Evolutionary conservation across 805 yeast genomes (phyloP).

Genomic region (Myxozyma melibiosi): DNA sequence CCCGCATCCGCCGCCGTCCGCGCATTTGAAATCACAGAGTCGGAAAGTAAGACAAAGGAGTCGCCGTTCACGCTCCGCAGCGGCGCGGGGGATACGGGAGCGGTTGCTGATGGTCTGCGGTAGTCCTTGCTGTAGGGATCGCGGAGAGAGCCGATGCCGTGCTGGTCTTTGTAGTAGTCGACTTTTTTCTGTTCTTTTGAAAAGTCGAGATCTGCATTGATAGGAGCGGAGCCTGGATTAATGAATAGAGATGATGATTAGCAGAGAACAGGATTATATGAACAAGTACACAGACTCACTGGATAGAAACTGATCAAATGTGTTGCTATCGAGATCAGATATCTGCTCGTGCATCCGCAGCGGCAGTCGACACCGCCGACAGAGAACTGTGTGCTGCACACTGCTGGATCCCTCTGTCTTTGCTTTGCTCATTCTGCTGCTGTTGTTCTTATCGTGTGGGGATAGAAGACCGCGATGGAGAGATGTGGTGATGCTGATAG

Average conservation of each 20-base stretch:
- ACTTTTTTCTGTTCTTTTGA: background rate
- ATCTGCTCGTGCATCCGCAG: conserved; percentile 28
- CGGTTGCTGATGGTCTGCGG: conserved; percentile 2
- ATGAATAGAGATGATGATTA: background rate
- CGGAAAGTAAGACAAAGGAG: conserved; percentile 5
- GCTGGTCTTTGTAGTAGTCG: conserved; percentile 3
- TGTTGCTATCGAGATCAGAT: conserved; percentile 11
- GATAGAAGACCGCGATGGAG: background rate
- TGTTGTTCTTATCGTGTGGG: no score
- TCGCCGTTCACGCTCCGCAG: conserved; percentile 1
- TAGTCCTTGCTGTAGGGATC: background rate
- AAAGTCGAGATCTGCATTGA: background rate
- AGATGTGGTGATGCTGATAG: no score
- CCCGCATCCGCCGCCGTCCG: background rate
- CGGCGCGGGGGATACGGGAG: conserved; percentile 2
- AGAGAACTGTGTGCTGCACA: background rate
- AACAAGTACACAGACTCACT: conserved; percentile 7
- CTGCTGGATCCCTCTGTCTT: background rate
- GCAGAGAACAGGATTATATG: no score
- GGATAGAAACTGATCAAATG: conserved; percentile 23
- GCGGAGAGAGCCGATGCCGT: conserved; percentile 11
- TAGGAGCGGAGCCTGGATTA: conserved; percentile 13
- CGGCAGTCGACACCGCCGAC: conserved; percentile 34
- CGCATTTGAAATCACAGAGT: conserved; percentile 13
- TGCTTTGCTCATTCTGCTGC: background rate